A percentile compares a stretch with the other conserved stretches of the same genome.
Evolutionary conservation across 176 grass and related monocot genomes (phyloP).

Genomic region (Chloris gayana): DNA sequence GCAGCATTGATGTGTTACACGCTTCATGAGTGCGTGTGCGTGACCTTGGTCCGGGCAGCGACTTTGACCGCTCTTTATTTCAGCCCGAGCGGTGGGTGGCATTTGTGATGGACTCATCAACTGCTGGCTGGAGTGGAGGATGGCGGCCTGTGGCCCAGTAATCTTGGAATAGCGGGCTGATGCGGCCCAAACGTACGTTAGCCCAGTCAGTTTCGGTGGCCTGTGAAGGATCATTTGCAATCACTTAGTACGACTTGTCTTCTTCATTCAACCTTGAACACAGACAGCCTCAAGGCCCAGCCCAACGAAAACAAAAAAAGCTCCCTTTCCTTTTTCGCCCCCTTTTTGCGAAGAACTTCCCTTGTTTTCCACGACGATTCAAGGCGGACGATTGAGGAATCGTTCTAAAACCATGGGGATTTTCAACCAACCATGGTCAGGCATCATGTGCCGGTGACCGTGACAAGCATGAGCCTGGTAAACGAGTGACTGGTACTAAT

Average conservation of each 20-base stretch:
- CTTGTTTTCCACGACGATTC: neutral
- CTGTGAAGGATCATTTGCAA: neutral
- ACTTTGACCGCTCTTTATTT: too few species aligned
- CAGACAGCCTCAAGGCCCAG: neutral
- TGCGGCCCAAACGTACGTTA: neutral
- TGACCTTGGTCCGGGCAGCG: too few species aligned
- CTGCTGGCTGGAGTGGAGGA: too few species aligned
- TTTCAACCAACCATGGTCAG: neutral
- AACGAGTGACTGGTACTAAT: too few species aligned
- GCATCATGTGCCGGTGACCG: neutral
- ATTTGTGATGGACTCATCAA: too few species aligned
- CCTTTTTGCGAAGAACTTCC: too few species aligned
- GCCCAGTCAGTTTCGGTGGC: neutral
- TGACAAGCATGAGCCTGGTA: neutral
- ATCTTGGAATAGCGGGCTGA: too few species aligned
- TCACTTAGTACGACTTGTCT: neutral
- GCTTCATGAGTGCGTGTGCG: too few species aligned
- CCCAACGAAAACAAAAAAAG: neutral
- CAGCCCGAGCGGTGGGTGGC: too few species aligned
- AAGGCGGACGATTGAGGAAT: neutral
- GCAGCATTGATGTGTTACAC: too few species aligned
- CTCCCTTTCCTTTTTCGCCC: neutral
- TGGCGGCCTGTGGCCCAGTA: too few species aligned
- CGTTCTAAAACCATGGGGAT: slow-evolving; percentile 7
- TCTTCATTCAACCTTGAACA: neutral